Evolutionary conservation across 1,284 basidiomycete genomes (phyloP).

Genomic region (Schizophyllum commune): DNA sequence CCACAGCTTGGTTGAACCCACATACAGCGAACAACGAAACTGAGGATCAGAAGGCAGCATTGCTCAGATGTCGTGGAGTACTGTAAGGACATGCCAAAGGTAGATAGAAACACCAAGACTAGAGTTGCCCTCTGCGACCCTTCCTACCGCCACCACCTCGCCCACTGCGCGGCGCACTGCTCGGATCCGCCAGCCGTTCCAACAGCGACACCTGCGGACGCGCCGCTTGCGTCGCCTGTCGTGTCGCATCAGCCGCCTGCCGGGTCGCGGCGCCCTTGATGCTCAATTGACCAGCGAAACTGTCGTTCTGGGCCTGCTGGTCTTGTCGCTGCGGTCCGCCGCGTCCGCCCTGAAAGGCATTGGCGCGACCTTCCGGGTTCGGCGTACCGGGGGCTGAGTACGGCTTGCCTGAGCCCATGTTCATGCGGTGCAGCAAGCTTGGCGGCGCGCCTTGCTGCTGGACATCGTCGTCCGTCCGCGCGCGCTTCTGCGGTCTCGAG

Average conservation of each 20-base stretch:
- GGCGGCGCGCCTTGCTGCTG: constrained; percentile 10
- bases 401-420: not conserved
- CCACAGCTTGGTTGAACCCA: not conserved
- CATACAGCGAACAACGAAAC: not conserved
- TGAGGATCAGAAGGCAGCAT: not conserved
- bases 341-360: not conserved
- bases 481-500: constrained; percentile 26
- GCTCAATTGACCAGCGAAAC: constrained; percentile 28
- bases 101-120: not conserved
- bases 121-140: not conserved
- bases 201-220: constrained; percentile 31
- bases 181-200: constrained; percentile 22
- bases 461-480: constrained; percentile 15
- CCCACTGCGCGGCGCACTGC: not conserved
- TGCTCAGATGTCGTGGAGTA: not conserved
- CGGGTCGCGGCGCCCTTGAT: constrained; percentile 48
- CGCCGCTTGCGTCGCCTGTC: constrained; percentile 8
- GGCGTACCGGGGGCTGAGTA: not conserved
- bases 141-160: not conserved
- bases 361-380: not conserved
- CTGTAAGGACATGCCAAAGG: not conserved
- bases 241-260: constrained; percentile 12
- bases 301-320: constrained; percentile 16
- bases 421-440: not conserved
- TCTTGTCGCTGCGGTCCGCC: constrained; percentile 5